These are phyloP conservation scores for Fusarium piperis DNA, from an alignment of 2,329 filamentous ascomycete genomes.

Conservation along the genomic window DNA sequence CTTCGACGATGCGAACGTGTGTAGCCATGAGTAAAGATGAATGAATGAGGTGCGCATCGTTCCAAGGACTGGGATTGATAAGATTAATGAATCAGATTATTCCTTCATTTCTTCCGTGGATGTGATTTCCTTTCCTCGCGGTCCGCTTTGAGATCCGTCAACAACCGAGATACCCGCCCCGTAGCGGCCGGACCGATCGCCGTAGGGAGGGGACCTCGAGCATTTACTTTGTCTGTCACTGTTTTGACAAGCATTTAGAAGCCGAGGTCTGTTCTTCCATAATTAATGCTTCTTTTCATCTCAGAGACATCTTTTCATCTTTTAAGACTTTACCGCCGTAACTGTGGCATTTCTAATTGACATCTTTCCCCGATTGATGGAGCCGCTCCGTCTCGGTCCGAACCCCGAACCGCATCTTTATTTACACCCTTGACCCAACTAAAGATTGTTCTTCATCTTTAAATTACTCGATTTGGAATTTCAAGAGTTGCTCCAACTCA, in stretches of 20 bases:
- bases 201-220: background rate
- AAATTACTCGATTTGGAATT: background rate
- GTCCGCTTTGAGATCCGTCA: background rate
- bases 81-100: background rate
- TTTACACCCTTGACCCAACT: background rate
- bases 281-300: background rate
- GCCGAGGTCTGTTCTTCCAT: background rate
- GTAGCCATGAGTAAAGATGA: background rate
- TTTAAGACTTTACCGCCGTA: background rate
- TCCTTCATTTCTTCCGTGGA: background rate
- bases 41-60: background rate
- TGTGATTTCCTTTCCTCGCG: background rate
- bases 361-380: background rate
- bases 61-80: background rate
- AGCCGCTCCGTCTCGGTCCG: background rate
- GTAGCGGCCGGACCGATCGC: background rate
- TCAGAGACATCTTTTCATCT: background rate
- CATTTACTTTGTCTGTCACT: background rate
- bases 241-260: background rate
- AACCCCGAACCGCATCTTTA: background rate
- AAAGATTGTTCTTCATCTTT: background rate
- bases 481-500: background rate
- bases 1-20: slow-evolving; percentile 60
- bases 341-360: background rate
- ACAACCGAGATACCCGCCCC: background rate